Conservation (phyloP, 768 basidiomycete genomes). For the Tylopilus sp. region DNA sequence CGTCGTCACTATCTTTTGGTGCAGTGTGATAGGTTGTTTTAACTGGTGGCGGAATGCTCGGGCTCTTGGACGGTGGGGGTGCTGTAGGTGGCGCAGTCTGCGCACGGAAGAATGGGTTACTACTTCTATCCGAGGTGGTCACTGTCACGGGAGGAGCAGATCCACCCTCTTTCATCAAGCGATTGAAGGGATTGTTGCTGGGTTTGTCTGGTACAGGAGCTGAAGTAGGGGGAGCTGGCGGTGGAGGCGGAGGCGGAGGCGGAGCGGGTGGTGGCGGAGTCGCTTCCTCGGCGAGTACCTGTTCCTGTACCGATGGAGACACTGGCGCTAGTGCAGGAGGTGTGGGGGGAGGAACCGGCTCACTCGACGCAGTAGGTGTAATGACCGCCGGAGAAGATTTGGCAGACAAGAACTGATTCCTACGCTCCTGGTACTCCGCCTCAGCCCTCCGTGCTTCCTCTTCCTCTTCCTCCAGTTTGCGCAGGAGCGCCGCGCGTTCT, state of each 20-base stretch:
- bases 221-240: slow-evolving; percentile 25
- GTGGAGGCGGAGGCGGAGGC: slow-evolving; percentile 29
- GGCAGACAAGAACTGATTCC: slow-evolving; percentile 36
- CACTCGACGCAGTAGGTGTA: slow-evolving; percentile 20
- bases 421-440: slow-evolving; percentile 36
- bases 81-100: slow-evolving; percentile 40
- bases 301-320: slow-evolving; percentile 15
- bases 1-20: slow-evolving; percentile 59
- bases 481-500: slow-evolving; percentile 65
- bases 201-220: slow-evolving; percentile 43
- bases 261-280: slow-evolving; percentile 33
- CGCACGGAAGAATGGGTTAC: slow-evolving; percentile 74
- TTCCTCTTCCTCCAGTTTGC: slow-evolving; percentile 68
- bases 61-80: slow-evolving; percentile 36
- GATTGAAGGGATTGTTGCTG: slow-evolving; percentile 79
- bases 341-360: slow-evolving; percentile 37
- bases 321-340: slow-evolving; percentile 34
- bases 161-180: slow-evolving; percentile 51
- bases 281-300: slow-evolving; percentile 15
- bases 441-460: slow-evolving; percentile 50
- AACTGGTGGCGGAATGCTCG: slow-evolving; percentile 41
- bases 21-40: slow-evolving; percentile 63
- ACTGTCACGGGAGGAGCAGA: slow-evolving; percentile 26
- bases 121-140: slow-evolving; percentile 41
- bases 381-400: slow-evolving; percentile 33